Percentiles rank a stretch among this genome's conserved stretches.
These are phyloP conservation scores for Ogataea wickerhamii DNA, from an alignment of 805 yeast species.

Conservation along the genomic window DNA sequence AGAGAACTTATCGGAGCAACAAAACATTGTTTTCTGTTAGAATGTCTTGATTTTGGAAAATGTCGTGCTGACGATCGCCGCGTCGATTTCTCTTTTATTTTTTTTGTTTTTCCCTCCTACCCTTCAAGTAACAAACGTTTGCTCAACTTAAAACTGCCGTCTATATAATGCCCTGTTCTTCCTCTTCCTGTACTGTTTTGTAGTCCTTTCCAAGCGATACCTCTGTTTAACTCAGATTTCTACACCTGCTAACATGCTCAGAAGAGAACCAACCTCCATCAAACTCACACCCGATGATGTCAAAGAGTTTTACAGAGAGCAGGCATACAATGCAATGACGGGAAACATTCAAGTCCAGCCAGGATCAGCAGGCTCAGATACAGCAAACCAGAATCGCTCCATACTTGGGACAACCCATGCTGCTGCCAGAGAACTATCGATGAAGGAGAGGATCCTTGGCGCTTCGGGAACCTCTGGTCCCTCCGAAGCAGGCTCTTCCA, in stretches of 20 bases:
- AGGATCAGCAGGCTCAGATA: slow-evolving; percentile 2
- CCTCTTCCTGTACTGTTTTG: neutral
- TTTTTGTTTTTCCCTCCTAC: too few species aligned
- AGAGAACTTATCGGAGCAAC: neutral
- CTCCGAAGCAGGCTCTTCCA: slow-evolving; percentile 5
- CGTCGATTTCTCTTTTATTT: too few species aligned
- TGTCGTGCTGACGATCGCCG: too few species aligned
- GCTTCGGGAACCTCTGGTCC: slow-evolving; percentile 4
- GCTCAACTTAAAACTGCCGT: too few species aligned
- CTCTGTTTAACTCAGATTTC: too few species aligned
- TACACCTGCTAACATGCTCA: slow-evolving; percentile 45
- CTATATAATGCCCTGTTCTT: too few species aligned
- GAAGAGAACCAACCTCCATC: slow-evolving; percentile 69
- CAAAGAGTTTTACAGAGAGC: slow-evolving; percentile 31
- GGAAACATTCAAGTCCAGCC: slow-evolving; percentile 6
- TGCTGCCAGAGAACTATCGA: slow-evolving; percentile 7
- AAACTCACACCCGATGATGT: slow-evolving; percentile 68
- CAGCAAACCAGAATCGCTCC: slow-evolving; percentile 15
- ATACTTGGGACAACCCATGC: slow-evolving; percentile 2
- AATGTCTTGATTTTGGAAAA: too few species aligned
- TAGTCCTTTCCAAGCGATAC: neutral
- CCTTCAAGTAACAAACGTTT: too few species aligned
- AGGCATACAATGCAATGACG: slow-evolving; percentile 21
- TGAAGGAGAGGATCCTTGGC: slow-evolving; percentile 22
- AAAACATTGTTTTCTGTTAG: neutral